Percentiles rank a stretch among this genome's conserved stretches.
phyloP scores from a whole-genome alignment of 257 asterid genomes.

The Phtheirospermum japonicum region DNA sequence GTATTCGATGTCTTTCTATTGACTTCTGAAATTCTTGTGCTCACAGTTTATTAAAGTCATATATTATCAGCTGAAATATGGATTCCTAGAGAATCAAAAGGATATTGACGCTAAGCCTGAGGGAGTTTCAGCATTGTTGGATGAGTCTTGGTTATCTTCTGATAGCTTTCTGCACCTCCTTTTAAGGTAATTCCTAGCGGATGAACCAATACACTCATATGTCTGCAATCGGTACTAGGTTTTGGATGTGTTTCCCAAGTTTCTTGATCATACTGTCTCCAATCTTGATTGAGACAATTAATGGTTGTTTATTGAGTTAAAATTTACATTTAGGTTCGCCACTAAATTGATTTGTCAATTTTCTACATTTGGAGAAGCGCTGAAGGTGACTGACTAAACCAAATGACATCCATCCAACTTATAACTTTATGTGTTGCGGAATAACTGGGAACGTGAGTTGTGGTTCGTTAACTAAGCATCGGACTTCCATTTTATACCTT shows the following conservation, averaged over 20 bases:
- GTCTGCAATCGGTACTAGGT: constrained; percentile 1
- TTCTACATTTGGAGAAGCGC: constrained; percentile 9
- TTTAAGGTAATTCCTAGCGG: constrained; percentile 55
- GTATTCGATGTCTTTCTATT: constrained; percentile 12
- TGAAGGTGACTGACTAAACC: not conserved
- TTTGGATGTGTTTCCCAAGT: constrained; percentile 1
- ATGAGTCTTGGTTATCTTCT: constrained; percentile 83
- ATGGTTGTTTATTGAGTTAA: constrained; percentile 1
- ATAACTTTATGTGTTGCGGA: not conserved
- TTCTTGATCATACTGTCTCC: not conserved
- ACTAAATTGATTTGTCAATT: not conserved
- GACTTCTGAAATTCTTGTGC: constrained; percentile 26
- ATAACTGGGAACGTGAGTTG: not conserved
- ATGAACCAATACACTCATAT: not conserved
- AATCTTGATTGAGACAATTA: not conserved
- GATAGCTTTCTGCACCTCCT: constrained; percentile 83
- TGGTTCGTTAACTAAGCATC: constrained; percentile 16
- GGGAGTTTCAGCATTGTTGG: constrained; percentile 58
- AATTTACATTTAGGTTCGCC: not conserved
- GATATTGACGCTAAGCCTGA: constrained; percentile 36
- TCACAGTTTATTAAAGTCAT: constrained; percentile 69
- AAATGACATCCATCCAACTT: constrained; percentile 12
- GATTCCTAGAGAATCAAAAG: constrained; percentile 59
- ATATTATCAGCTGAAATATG: constrained; percentile 72
- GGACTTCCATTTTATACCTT: constrained; percentile 16